Conservation (phyloP, 768 basidiomycete species). For the Lenzites betulinus region DNA sequence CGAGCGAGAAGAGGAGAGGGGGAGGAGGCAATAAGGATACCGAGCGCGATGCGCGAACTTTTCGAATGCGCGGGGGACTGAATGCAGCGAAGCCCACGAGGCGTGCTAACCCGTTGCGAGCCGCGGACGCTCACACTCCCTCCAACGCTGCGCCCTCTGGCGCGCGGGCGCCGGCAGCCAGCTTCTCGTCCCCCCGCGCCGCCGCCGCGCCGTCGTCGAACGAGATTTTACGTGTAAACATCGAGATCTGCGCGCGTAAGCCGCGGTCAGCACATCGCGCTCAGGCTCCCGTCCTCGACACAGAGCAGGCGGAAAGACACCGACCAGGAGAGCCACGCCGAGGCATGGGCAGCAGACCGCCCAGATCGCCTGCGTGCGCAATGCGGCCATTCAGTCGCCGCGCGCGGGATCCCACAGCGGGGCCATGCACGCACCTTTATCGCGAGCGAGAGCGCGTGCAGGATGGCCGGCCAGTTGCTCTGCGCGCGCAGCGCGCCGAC, state of each 20-base stretch:
- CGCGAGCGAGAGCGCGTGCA: conserved; percentile 58
- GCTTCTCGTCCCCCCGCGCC: conserved; percentile 14
- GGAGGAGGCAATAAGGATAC: conserved; percentile 22
- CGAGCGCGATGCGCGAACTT: background rate
- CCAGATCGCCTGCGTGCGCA: conserved; percentile 61
- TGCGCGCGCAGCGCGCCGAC: conserved; percentile 49
- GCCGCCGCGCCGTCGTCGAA: conserved; percentile 12
- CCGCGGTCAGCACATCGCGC: background rate
- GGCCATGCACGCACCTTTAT: conserved; percentile 56
- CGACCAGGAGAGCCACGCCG: conserved; percentile 63
- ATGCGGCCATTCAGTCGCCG: conserved; percentile 1
- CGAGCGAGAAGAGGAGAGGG: background rate
- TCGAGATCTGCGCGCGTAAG: conserved; percentile 28
- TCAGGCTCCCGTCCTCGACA: too few species aligned
- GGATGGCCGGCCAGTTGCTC: conserved; percentile 45
- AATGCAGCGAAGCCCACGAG: conserved; percentile 15
- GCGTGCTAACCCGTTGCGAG: conserved; percentile 21
- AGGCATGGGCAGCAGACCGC: conserved; percentile 70
- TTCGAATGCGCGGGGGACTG: background rate
- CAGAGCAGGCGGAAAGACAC: too few species aligned
- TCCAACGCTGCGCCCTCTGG: conserved; percentile 7
- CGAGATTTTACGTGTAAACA: conserved; percentile 28
- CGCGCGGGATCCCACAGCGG: background rate
- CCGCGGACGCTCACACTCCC: conserved; percentile 17
- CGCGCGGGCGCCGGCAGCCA: conserved; percentile 1